Conservation (phyloP, 2,329 filamentous ascomycete species). For the Pseudopithomyces chartarum region DNA sequence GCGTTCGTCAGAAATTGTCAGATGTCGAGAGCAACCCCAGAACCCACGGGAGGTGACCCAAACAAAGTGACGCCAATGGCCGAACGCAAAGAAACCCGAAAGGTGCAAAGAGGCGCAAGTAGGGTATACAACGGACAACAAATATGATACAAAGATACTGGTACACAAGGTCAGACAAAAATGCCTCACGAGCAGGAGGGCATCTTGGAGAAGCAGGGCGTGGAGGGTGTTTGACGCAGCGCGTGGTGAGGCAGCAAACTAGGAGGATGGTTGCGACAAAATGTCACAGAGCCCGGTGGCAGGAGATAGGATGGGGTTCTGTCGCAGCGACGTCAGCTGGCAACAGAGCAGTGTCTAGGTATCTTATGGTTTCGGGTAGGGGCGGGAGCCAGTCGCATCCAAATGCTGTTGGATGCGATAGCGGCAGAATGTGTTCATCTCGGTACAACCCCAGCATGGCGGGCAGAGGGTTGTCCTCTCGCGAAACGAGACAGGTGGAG, state of each 20-base stretch:
- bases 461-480: background rate
- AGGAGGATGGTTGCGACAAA: constrained; percentile 13
- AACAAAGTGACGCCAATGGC: background rate
- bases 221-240: background rate
- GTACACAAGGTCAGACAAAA: constrained; percentile 1
- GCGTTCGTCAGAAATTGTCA: constrained; percentile 7
- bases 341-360: background rate
- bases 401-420: background rate
- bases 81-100: background rate
- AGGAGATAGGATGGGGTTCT: background rate
- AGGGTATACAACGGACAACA: background rate
- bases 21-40: constrained; percentile 1
- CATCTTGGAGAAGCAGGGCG: background rate
- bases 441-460: background rate
- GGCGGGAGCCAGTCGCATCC: constrained; percentile 1
- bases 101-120: background rate
- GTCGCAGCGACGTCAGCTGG: constrained; percentile 5
- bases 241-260: background rate
- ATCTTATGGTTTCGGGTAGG: background rate
- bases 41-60: background rate
- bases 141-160: constrained; percentile 1
- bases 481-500: background rate
- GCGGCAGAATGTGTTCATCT: background rate
- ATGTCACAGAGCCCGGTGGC: constrained; percentile 10
- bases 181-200: background rate